These are phyloP conservation scores for Eucalyptus viminalis DNA, from an alignment of 345 rosid species.

Conservation along the genomic window DNA sequence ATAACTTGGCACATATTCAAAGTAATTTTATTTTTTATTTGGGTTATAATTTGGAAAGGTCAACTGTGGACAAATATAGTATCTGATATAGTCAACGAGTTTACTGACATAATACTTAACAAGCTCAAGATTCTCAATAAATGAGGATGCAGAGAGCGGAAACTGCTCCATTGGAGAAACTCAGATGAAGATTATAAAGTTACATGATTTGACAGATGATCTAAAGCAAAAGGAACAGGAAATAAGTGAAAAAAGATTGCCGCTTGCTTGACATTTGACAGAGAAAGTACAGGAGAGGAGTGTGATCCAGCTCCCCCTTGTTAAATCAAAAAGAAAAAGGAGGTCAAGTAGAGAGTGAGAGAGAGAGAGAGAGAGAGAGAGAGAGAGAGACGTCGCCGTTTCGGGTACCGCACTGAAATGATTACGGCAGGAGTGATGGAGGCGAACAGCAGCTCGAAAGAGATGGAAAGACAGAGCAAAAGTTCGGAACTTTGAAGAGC, in stretches of 20 bases:
- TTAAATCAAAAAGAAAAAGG: neutral
- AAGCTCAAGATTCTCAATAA: neutral
- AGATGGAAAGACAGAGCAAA: neutral
- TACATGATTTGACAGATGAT: neutral
- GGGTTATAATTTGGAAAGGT: neutral
- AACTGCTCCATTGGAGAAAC: neutral
- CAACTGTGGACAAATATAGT: neutral
- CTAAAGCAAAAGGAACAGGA: neutral
- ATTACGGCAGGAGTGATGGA: slow-evolving; percentile 20
- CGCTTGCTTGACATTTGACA: neutral
- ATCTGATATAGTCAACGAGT: neutral
- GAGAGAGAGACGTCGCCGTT: neutral
- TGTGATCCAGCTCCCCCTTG: neutral
- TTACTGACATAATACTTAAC: neutral
- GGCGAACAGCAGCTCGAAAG: neutral
- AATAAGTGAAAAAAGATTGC: neutral
- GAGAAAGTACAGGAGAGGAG: neutral
- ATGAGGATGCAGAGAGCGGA: neutral
- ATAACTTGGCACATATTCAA: too few species aligned
- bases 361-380: neutral
- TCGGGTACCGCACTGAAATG: neutral
- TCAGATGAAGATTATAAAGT: neutral
- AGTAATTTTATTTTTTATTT: neutral
- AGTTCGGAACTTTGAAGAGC: neutral
- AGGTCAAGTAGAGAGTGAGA: neutral